phyloP scores from a whole-genome alignment of 257 asterid species.

The Solanum neorickii region DNA sequence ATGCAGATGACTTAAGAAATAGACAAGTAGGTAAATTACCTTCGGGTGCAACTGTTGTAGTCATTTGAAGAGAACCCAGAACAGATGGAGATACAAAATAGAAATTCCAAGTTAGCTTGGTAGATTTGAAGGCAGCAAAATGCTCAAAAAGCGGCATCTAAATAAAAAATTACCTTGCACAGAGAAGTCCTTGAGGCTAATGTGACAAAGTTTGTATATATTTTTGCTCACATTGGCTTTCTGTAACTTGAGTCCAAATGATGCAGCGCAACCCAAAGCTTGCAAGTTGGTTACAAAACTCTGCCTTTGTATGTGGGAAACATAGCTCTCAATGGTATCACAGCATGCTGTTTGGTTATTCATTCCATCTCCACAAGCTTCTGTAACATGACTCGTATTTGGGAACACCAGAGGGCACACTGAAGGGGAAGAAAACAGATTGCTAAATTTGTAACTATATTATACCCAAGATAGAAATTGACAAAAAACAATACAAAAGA shows the following conservation, averaged over 20 bases:
- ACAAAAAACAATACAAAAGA: background rate
- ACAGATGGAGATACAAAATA: constrained; percentile 14
- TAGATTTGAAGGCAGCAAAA: background rate
- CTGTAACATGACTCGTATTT: constrained; percentile 41
- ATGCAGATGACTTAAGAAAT: background rate
- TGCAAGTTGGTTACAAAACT: constrained; percentile 93
- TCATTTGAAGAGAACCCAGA: constrained; percentile 17
- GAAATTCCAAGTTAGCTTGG: constrained; percentile 22
- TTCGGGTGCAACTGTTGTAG: constrained; percentile 57
- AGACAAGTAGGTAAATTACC: constrained; percentile 37
- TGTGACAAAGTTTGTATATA: constrained; percentile 63
- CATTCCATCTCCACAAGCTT: constrained; percentile 43
- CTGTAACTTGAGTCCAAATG: constrained; percentile 62
- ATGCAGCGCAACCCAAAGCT: constrained; percentile 90
- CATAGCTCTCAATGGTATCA: constrained; percentile 52
- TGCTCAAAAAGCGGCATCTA: background rate
- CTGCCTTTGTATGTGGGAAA: constrained; percentile 88
- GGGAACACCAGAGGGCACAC: constrained; percentile 93
- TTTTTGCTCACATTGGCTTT: constrained; percentile 67
- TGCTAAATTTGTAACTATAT: background rate
- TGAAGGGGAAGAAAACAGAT: constrained; percentile 17
- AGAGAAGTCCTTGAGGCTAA: constrained; percentile 94
- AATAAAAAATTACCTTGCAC: constrained; percentile 71
- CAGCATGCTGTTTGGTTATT: constrained; percentile 63
- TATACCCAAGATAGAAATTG: background rate